Evolutionary conservation across 2,329 filamentous ascomycete species (phyloP).

Genomic region (Hypomyces perniciosus): DNA sequence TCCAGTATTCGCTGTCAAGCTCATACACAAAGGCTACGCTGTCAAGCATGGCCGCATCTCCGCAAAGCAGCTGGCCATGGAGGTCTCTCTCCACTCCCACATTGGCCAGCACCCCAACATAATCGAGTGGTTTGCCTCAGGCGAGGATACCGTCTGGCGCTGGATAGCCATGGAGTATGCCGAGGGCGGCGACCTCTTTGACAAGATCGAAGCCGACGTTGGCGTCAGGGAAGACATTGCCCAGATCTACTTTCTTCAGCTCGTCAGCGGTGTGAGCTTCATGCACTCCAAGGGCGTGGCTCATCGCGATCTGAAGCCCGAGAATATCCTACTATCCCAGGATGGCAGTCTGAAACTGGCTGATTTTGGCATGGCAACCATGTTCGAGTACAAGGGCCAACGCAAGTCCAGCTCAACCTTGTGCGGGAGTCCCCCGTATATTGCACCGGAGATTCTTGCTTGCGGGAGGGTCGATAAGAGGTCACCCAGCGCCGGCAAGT

Average conservation of each 20-base stretch:
- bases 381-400: slow-evolving; percentile 84
- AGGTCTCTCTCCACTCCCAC: slow-evolving; percentile 83
- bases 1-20: slow-evolving; percentile 93
- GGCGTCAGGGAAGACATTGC: slow-evolving; percentile 93
- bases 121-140: slow-evolving; percentile 84
- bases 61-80: slow-evolving; percentile 83
- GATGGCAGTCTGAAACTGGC: slow-evolving; percentile 88
- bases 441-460: slow-evolving; percentile 81
- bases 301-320: slow-evolving; percentile 86
- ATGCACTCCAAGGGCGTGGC: slow-evolving; percentile 96
- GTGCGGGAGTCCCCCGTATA: slow-evolving; percentile 94
- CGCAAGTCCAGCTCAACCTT: slow-evolving; percentile 80
- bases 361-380: slow-evolving; percentile 90
- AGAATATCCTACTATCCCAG: slow-evolving; percentile 86
- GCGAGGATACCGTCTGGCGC: slow-evolving; percentile 79
- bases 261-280: slow-evolving; percentile 84
- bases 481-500: slow-evolving; percentile 49
- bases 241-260: slow-evolving; percentile 91
- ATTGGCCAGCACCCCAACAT: slow-evolving; percentile 88
- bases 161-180: slow-evolving; percentile 99
- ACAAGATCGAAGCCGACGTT: slow-evolving; percentile 98
- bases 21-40: slow-evolving; percentile 97
- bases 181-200: slow-evolving; percentile 91
- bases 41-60: slow-evolving; percentile 82
- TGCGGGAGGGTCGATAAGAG: slow-evolving; percentile 44